A percentile compares a stretch with the other conserved stretches of the same genome.
These are phyloP conservation scores for Didymella glomerata DNA, from an alignment of 2,329 filamentous ascomycete genomes.

Conservation along the genomic window DNA sequence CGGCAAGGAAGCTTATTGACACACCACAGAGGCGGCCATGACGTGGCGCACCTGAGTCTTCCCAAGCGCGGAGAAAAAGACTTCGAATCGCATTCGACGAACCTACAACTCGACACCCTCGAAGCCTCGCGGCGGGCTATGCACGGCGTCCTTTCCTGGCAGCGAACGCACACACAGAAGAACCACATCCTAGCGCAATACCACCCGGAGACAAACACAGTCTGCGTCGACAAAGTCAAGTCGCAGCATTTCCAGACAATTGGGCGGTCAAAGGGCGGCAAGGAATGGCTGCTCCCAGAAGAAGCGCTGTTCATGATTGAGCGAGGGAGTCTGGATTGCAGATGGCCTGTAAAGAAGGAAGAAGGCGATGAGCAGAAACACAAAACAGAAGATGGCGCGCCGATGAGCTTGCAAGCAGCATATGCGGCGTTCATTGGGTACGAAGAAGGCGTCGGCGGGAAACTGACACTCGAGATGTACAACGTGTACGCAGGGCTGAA, in stretches of 20 bases:
- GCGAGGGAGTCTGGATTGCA: conserved; percentile 83
- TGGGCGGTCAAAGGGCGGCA: conserved; percentile 64
- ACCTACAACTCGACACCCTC: conserved; percentile 78
- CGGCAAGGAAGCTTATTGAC: not conserved
- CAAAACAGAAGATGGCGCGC: conserved; percentile 68
- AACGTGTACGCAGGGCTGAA: conserved; percentile 88
- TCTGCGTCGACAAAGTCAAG: conserved; percentile 73
- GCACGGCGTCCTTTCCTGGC: conserved; percentile 83
- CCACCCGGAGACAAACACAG: conserved; percentile 68
- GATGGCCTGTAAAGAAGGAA: conserved; percentile 70
- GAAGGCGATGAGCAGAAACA: conserved; percentile 38
- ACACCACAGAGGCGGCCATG: conserved; percentile 26
- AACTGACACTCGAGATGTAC: conserved; percentile 77
- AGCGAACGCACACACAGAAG: conserved; percentile 75
- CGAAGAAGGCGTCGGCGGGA: conserved; percentile 61
- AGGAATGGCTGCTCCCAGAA: conserved; percentile 86
- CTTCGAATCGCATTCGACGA: conserved; percentile 91
- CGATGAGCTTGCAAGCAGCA: conserved; percentile 88
- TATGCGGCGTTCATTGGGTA: conserved; percentile 84
- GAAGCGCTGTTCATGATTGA: conserved; percentile 91
- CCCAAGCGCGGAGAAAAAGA: conserved; percentile 96
- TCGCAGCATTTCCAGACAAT: conserved; percentile 79
- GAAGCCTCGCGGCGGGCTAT: conserved; percentile 85
- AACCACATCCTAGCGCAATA: conserved; percentile 75
- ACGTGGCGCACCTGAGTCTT: conserved; percentile 61